Evolutionary conservation across 1,139 yeast genomes (phyloP), one percentile per base, ranked within the genome.

Genomic region (Kurtzmaniella quercitrusa): DNA sequence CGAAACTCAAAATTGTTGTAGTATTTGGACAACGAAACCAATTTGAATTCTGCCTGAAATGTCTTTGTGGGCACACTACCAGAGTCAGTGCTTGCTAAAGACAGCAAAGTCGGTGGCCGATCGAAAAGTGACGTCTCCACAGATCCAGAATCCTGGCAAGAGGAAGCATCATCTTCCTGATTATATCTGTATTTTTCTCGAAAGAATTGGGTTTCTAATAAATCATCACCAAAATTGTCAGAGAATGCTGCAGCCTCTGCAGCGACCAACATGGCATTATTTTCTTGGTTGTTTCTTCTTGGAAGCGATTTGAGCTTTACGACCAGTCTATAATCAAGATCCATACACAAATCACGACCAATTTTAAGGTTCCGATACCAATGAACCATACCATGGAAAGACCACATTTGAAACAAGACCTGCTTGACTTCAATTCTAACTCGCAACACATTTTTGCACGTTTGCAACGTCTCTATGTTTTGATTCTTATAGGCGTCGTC

Each of bases 391-490:
- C 66, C 66, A 41, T 63, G 58, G 50, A 73, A 69, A 14, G 76
- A 70, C 71, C 77, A 70, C 46, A 67, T 67, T 46, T 70, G 76
- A 3, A 74, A 50, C 27, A 73, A 55, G 14, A 61, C 38, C 53
- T 74, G 79, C 43, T 66, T 62, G 43, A 65, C 56, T 52, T 74
- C 79, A 16, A 70, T 52, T 40, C 79, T 54, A 16, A 70, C 52
- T 41, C 79, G 58, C 34, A 74, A 58, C 4, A 62, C 59, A 49
- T 72, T 71, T 42, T 60, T 59, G 51, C 67, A 70, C 39, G 63
- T 62, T 21, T 67, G 63, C 37, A 68, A 50, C n/a, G 67, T 56
- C n/a, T 61, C 51, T 4, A 51, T 43, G 40, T 53, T 57, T 29
- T 48, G 49, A n/a, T 50, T 45, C 29, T 47, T 43, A n/a, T 41